phyloP scores from a whole-genome alignment of 805 yeast species.

The Kodamaea jinghongensis region DNA sequence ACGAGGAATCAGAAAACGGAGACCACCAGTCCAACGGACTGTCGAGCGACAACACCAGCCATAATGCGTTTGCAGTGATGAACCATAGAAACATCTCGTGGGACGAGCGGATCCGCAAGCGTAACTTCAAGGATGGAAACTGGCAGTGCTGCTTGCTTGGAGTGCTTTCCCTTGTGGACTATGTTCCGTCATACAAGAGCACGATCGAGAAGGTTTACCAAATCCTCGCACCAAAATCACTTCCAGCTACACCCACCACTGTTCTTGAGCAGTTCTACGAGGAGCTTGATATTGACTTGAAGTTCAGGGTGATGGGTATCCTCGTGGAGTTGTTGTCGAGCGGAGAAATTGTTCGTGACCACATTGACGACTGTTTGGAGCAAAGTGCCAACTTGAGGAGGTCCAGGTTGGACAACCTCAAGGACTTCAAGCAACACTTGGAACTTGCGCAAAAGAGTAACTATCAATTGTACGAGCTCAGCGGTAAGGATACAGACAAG shows the following conservation, averaged over 20 bases:
- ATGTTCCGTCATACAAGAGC: conserved; percentile 51
- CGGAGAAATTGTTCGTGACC: conserved; percentile 55
- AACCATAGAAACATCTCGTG: conserved; percentile 64
- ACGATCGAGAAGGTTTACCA: conserved; percentile 51
- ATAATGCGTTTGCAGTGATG: conserved; percentile 47
- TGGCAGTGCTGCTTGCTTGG: conserved; percentile 84
- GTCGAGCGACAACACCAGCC: conserved; percentile 18
- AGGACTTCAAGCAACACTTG: conserved; percentile 52
- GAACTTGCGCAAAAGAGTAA: conserved; percentile 49
- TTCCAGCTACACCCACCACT: conserved; percentile 47
- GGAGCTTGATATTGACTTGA: conserved; percentile 49
- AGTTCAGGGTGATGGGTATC: conserved; percentile 57
- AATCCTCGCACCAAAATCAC: conserved; percentile 55
- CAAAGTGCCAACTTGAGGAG: conserved; percentile 53
- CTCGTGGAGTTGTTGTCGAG: conserved; percentile 61
- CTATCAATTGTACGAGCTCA: conserved; percentile 3
- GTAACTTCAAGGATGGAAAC: conserved; percentile 77
- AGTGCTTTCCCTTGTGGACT: conserved; percentile 57
- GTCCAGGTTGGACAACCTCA: conserved; percentile 60
- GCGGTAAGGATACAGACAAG: conserved; percentile 2
- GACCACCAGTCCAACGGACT: conserved; percentile 15
- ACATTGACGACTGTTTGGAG: conserved; percentile 69
- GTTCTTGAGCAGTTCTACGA: conserved; percentile 55
- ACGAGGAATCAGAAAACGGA: conserved; percentile 22
- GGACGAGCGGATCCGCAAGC: conserved; percentile 72